Evolutionary conservation across 1,284 basidiomycete species (phyloP).

Genomic region (Gastroboletus turbinatus): DNA sequence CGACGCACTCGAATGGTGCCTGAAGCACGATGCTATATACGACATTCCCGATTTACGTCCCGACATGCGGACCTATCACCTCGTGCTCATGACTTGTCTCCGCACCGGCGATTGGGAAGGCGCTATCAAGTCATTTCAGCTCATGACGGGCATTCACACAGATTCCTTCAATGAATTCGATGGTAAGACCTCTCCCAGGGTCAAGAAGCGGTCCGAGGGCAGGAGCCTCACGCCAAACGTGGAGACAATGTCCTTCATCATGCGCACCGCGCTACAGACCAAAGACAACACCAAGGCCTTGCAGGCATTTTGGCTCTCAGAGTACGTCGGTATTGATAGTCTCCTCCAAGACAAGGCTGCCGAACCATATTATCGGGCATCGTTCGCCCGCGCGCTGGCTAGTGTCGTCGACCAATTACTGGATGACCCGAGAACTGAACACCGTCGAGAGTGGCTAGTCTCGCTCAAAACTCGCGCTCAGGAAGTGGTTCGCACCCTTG

Average conservation of each 20-base stretch:
- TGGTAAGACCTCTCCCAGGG: conserved; percentile 31
- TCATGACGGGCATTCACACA: conserved; percentile 62
- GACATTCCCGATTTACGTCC: conserved; percentile 48
- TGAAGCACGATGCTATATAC: conserved; percentile 45
- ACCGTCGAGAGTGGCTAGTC: conserved; percentile 19
- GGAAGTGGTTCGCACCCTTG: conserved; percentile 13
- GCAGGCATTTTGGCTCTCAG: conserved; percentile 58
- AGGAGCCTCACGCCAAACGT: conserved; percentile 45
- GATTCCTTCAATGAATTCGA: conserved; percentile 54
- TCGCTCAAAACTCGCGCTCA: conserved; percentile 23
- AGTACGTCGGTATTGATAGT: conserved; percentile 40
- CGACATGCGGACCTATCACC: conserved; percentile 47
- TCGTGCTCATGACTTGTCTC: conserved; percentile 60
- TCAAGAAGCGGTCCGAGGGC: conserved; percentile 42
- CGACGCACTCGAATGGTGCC: conserved; percentile 62
- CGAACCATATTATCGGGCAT: conserved; percentile 29
- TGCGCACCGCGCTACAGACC: conserved; percentile 52
- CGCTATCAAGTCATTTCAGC: conserved; percentile 55
- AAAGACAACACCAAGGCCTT: conserved; percentile 48
- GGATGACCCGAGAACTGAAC: conserved; percentile 18
- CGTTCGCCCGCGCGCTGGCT: conserved; percentile 27
- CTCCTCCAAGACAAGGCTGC: conserved; percentile 20
- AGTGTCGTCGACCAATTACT: conserved; percentile 13
- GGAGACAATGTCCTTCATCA: conserved; percentile 50
- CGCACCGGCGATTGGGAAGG: conserved; percentile 58